A percentile compares a stretch with the other conserved stretches of the same genome.
Conservation (phyloP, 2,329 filamentous ascomycete genomes). For the Dryadomyces quercus-mongolicae region DNA sequence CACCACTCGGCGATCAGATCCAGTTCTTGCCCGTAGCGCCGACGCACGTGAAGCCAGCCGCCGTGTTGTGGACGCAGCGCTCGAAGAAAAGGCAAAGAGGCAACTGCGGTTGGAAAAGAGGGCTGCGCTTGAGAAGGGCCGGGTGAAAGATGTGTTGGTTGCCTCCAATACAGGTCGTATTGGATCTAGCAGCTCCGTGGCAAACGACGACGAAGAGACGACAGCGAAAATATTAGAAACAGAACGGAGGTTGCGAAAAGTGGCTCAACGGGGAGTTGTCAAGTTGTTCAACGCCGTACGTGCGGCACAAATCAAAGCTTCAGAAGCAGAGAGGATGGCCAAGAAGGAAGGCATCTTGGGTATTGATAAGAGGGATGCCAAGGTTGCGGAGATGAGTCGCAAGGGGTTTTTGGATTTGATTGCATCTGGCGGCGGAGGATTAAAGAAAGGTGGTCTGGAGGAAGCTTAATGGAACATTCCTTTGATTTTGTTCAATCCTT, state of each 20-base stretch:
- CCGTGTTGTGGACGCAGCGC: slow-evolving; percentile 59
- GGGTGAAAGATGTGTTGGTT: slow-evolving; percentile 74
- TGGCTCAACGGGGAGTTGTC: slow-evolving; percentile 84
- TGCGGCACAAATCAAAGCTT: slow-evolving; percentile 80
- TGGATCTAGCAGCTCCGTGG: slow-evolving; percentile 9
- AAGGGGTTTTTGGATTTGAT: slow-evolving; percentile 94
- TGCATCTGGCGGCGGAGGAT: slow-evolving; percentile 45
- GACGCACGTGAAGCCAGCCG: slow-evolving; percentile 61
- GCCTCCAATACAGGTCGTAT: slow-evolving; percentile 22
- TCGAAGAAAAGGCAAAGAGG: slow-evolving; percentile 70
- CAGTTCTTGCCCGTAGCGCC: slow-evolving; percentile 77
- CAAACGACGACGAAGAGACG: slow-evolving; percentile 28
- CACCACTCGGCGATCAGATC: slow-evolving; percentile 69
- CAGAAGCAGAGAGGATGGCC: slow-evolving; percentile 59
- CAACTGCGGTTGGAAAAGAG: slow-evolving; percentile 73
- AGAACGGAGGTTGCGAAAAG: slow-evolving; percentile 73
- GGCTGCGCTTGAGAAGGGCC: slow-evolving; percentile 69
- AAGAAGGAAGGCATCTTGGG: slow-evolving; percentile 67
- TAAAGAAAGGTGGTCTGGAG: slow-evolving; percentile 47
- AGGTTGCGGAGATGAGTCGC: slow-evolving; percentile 90
- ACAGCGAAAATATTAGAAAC: slow-evolving; percentile 49
- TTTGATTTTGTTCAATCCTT: background rate
- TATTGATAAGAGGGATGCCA: slow-evolving; percentile 69
- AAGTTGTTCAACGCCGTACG: slow-evolving; percentile 94
- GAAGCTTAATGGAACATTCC: slow-evolving; percentile 28